Base-by-base conservation (phyloP, 768 basidiomycete species). In the Trametes meyenii region DNA sequence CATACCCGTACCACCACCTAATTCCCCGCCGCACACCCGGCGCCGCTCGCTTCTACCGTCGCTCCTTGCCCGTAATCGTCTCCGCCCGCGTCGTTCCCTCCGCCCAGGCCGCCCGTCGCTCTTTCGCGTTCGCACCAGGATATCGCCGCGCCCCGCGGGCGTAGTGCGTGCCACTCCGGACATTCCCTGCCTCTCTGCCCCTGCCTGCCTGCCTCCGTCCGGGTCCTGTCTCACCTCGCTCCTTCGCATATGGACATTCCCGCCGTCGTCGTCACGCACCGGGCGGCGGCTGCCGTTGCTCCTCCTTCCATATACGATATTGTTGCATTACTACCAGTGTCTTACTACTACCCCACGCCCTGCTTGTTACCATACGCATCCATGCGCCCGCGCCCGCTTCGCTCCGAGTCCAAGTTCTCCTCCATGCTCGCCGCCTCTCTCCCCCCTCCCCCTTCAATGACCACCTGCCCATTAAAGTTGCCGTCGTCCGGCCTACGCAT, bases 291-390 rank as follows among this genome's bases (percentile, higher is more conserved):
- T 36, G 29, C 29, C 40, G 21, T 48, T 36, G 49, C 43, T 33
- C 23, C 33, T 24, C 40, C 40, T 50, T 50, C 57, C 57, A 50
- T 58, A 58, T 58, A 58, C 49, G 57, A 50, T 51, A 58, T 42
- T 58, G 57, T 58, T 58, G 57, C 57, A 58, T 58, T 58, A 58
- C 57, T 58, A 58, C 57, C 56, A 42, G 56, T 58, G 56, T 58
- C 48, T 58, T 58, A 58, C 48, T 58, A 58, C 48, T 45, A 45
- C 44, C 26, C 48, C 24, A 19, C 17, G 6, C 48, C 17, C 55
- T 38, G 44, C 43, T 46, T 55, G 55, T 55, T 46, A 36, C 53
- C 53, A 44, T 33, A 44, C 53, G 11, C 44, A 21, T 23, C 10
- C 44, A 21, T 45, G 10, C 44, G 44, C 44, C 10, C 44, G 16